These are phyloP conservation scores for Talaromyces sp. DNA, from an alignment of 2,329 filamentous ascomycete genomes.

Conservation along the genomic window DNA sequence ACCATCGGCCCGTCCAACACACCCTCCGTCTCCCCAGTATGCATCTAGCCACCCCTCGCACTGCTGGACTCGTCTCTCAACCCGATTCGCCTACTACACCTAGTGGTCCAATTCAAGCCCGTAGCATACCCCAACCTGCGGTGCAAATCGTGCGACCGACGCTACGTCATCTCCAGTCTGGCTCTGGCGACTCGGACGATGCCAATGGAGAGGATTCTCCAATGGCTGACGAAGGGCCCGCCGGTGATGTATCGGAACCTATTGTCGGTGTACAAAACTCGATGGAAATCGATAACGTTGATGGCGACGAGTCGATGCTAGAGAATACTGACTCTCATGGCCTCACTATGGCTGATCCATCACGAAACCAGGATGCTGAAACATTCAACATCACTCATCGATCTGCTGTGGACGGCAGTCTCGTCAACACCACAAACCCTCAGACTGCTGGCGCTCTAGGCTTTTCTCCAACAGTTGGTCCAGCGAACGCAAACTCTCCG, in stretches of 20 bases:
- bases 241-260: constrained; percentile 56
- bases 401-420: constrained; percentile 77
- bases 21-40: constrained; percentile 80
- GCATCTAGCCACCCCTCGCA: constrained; percentile 32
- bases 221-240: constrained; percentile 62
- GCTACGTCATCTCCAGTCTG: constrained; percentile 83
- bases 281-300: constrained; percentile 84
- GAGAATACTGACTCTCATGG: constrained; percentile 69
- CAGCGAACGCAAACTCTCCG: constrained; percentile 67
- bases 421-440: constrained; percentile 66
- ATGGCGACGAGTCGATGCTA: constrained; percentile 75
- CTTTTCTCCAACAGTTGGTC: constrained; percentile 64
- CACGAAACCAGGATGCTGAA: constrained; percentile 80
- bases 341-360: constrained; percentile 72
- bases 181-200: constrained; percentile 83
- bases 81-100: constrained; percentile 89
- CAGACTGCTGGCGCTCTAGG: constrained; percentile 67
- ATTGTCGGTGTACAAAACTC: constrained; percentile 75
- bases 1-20: constrained; percentile 73
- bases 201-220: constrained; percentile 77
- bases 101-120: constrained; percentile 62
- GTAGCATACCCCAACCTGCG: constrained; percentile 52
- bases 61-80: constrained; percentile 70
- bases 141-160: constrained; percentile 70
- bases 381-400: constrained; percentile 94